Base-by-base conservation (phyloP, 1,139 yeast species). In the Lodderomyces metapsilosis region DNA sequence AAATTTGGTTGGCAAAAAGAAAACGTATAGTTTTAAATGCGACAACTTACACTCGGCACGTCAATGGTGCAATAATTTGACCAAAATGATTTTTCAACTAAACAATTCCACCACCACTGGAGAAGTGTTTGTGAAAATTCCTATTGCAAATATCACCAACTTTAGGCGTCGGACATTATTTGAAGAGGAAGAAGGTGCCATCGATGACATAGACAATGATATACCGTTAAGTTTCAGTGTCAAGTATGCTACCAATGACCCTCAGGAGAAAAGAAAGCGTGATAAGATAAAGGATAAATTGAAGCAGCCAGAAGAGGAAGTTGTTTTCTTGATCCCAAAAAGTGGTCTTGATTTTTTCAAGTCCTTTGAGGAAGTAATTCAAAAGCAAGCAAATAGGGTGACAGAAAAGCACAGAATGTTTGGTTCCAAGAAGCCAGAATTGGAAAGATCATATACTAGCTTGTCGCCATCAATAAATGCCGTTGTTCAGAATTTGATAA, bases 121-220 rank as follows among this genome's bases (percentile, higher is more conserved):
- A 51, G 83, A 84, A 47, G 95, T 88, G 8, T 76, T 86, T 30
- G 69, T 91, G 12, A 85, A 85, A 52, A 78, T 91, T 7, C 97
- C 98, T 0, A 58, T 86, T 20, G 76, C 72, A 33, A 83, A 82
- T 52, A 68, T 91, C n/a, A 55, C 80, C 11, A 88, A 83, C 49
- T 58, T 80, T 27, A 87, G 49, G 67, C 77, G 49, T 71, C 47
- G 47, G 6, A 46, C 44, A 7, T 24, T 61, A 13, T 58, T 61
- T 39, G 47, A 43, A 25, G 55, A 47, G 9, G 52, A 46, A n/a
- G 54, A 42, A 5, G 50, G 43, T 15, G 48, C 34, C 8, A 22
- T 40, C 20, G 45, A 39, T 20, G 43, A 36, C 7, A 40, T 45
- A 2, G 42, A 36, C 2, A 54, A 45, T n/a, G 56, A 51, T 27